Percentiles rank a stretch among this genome's conserved stretches.
These are phyloP conservation scores for Rosellinia necatrix DNA, from an alignment of 2,329 filamentous ascomycete species.

Conservation along the genomic window DNA sequence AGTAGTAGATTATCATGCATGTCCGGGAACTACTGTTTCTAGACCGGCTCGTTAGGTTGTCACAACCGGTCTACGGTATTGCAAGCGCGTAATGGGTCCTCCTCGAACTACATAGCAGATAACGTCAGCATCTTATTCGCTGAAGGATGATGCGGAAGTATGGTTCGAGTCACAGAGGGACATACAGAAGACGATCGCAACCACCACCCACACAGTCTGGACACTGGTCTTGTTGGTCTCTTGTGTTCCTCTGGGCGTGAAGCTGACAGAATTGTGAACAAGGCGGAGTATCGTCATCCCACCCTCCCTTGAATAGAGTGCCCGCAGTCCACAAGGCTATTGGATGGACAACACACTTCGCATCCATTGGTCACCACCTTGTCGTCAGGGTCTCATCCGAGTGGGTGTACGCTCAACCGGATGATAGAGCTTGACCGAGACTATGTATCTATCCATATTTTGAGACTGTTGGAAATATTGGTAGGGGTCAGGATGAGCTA, in stretches of 20 bases:
- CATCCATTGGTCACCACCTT: conserved; percentile 18
- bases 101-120: background rate
- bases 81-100: conserved; percentile 11
- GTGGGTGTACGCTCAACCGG: conserved; percentile 22
- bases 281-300: conserved; percentile 29
- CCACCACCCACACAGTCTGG: conserved; percentile 19
- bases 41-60: conserved; percentile 18
- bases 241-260: conserved; percentile 22
- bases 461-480: conserved; percentile 22
- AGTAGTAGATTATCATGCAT: conserved; percentile 18
- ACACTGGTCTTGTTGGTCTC: conserved; percentile 18
- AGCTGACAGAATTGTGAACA: conserved; percentile 24
- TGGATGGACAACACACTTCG: conserved; percentile 4
- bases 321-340: conserved; percentile 17
- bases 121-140: conserved; percentile 27
- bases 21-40: conserved; percentile 16
- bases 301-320: conserved; percentile 24
- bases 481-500: conserved; percentile 18
- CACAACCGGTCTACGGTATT: conserved; percentile 20
- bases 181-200: conserved; percentile 22
- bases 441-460: conserved; percentile 13
- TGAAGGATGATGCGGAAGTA: conserved; percentile 9
- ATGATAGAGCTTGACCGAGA: conserved; percentile 21
- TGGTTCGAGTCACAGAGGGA: conserved; percentile 22
- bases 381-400: conserved; percentile 23